Evolutionary conservation across 2,329 filamentous ascomycete species (phyloP).

Genomic region (Stenocarpella maydis): DNA sequence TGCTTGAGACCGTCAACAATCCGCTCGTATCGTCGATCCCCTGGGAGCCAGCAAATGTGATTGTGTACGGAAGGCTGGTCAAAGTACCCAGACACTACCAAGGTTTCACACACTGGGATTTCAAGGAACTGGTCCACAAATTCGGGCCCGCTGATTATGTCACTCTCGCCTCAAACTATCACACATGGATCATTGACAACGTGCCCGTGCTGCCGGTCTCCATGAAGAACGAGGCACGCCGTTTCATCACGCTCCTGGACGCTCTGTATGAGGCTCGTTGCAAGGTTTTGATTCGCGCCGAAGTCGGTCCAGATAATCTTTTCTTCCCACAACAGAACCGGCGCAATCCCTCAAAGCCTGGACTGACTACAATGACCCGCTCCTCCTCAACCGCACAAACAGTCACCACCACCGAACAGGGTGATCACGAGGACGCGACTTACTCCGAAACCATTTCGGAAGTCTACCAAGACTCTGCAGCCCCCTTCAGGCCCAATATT

Average conservation of each 20-base stretch:
- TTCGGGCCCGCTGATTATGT: constrained; percentile 87
- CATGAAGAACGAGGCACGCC: constrained; percentile 81
- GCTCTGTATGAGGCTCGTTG: constrained; percentile 84
- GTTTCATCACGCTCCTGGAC: constrained; percentile 83
- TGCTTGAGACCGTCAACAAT: constrained; percentile 31
- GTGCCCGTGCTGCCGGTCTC: constrained; percentile 72
- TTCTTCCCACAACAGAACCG: constrained; percentile 73
- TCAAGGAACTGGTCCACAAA: constrained; percentile 70
- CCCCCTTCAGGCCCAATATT: constrained; percentile 82
- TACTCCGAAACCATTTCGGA: constrained; percentile 74
- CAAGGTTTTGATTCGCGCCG: constrained; percentile 75
- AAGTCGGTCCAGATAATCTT: constrained; percentile 73
- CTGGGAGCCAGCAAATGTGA: constrained; percentile 54
- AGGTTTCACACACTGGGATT: constrained; percentile 71
- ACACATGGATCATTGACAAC: constrained; percentile 77
- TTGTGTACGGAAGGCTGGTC: constrained; percentile 71
- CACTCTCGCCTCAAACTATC: constrained; percentile 79
- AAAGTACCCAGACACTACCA: constrained; percentile 64
- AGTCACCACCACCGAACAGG: constrained; percentile 45
- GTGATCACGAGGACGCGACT: constrained; percentile 56
- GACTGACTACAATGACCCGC: constrained; percentile 12
- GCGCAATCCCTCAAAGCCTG: constrained; percentile 36
- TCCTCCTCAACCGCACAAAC: constrained; percentile 53
- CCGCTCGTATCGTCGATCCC: constrained; percentile 36
- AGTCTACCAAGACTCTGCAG: constrained; percentile 79